Conservation (phyloP, 2,329 filamentous ascomycete species). For the Alternaria metachromatica region DNA sequence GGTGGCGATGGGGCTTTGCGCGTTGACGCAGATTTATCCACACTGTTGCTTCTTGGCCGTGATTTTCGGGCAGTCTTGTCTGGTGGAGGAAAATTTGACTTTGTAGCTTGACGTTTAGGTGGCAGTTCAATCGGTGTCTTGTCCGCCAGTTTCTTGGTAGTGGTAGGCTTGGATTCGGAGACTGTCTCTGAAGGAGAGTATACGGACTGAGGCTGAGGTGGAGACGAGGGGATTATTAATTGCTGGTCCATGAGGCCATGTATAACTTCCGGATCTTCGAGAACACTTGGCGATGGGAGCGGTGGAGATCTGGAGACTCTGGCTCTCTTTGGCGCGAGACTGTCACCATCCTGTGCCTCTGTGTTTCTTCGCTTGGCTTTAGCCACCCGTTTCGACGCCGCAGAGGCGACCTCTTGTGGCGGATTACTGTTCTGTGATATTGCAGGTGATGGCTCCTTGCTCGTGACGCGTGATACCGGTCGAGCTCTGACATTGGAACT, state of each 20-base stretch:
- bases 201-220: constrained; percentile 5
- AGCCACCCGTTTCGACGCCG: background rate
- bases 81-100: background rate
- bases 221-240: constrained; percentile 23
- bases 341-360: background rate
- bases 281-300: constrained; percentile 13
- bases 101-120: background rate
- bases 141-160: background rate
- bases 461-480: background rate
- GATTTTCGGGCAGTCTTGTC: constrained; percentile 1
- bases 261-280: constrained; percentile 35
- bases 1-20: constrained; percentile 6
- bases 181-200: constrained; percentile 3
- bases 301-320: constrained; percentile 9
- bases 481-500: background rate
- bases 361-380: constrained; percentile 14
- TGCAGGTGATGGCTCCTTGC: constrained; percentile 12
- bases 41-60: constrained; percentile 1
- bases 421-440: background rate
- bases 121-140: background rate
- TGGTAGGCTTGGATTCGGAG: constrained; percentile 2
- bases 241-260: constrained; percentile 41
- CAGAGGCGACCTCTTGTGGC: background rate
- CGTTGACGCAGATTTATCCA: background rate
- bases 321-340: constrained; percentile 2